These are phyloP conservation scores for Hypericum perforatum DNA, from an alignment of 345 rosid genomes.

Conservation along the genomic window DNA sequence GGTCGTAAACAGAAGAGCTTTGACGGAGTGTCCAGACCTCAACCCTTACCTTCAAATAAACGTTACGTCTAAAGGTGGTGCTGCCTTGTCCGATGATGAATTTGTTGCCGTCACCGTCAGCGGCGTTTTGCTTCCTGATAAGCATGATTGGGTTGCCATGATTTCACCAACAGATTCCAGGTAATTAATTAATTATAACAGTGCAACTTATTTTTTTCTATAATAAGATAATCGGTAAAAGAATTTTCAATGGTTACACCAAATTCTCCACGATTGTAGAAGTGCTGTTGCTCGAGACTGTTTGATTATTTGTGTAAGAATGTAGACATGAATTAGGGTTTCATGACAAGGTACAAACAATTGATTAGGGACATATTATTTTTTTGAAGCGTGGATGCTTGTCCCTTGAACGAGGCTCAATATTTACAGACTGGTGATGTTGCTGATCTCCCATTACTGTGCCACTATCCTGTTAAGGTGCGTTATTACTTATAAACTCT, in stretches of 20 bases:
- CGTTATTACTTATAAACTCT: too few relatives aligned
- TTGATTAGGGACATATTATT: too few relatives aligned
- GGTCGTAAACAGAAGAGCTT: slow-evolving; percentile 35
- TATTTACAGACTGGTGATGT: slow-evolving; percentile 55
- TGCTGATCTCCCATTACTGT: slow-evolving; percentile 47
- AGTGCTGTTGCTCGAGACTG: too few relatives aligned
- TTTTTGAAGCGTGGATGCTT: slow-evolving; percentile 28
- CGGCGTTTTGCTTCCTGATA: slow-evolving; percentile 35
- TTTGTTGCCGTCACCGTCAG: slow-evolving; percentile 32
- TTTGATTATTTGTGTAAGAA: too few relatives aligned
- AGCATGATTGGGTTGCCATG: slow-evolving; percentile 55
- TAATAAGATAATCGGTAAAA: too few relatives aligned
- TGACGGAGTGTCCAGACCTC: slow-evolving; percentile 17
- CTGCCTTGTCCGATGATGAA: slow-evolving; percentile 25
- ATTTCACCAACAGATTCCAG: slow-evolving; percentile 43
- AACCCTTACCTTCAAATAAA: slow-evolving; percentile 27
- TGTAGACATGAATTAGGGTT: too few relatives aligned
- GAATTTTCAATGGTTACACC: too few relatives aligned
- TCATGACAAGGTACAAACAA: too few relatives aligned
- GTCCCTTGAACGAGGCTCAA: slow-evolving; percentile 18
- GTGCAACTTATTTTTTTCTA: too few relatives aligned
- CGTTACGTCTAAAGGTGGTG: not conserved
- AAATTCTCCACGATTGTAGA: too few relatives aligned
- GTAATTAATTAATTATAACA: slow-evolving; percentile 20
- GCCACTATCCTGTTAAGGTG: slow-evolving; percentile 78